Evolutionary conservation across 805 yeast species (phyloP).

Genomic region (Candida broadrunensis): DNA sequence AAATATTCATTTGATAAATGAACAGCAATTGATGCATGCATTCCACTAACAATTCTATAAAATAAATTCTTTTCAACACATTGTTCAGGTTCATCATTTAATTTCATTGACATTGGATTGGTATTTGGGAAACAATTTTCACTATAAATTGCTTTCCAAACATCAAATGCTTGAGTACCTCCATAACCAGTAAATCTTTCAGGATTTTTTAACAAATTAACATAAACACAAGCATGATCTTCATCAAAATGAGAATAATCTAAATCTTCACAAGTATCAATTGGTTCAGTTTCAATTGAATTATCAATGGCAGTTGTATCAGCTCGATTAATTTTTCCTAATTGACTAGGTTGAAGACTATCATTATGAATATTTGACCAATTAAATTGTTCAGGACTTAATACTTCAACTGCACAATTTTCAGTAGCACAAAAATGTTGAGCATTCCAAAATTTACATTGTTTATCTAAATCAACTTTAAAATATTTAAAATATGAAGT

Average conservation of each 20-base stretch:
- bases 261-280: constrained; percentile 40
- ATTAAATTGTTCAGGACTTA: constrained; percentile 62
- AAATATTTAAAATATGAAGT: constrained; percentile 87
- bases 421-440: constrained; percentile 81
- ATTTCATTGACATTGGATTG: constrained; percentile 31
- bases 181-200: constrained; percentile 96
- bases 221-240: constrained; percentile 72
- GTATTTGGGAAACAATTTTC: constrained; percentile 81
- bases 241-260: constrained; percentile 72
- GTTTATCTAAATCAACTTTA: constrained; percentile 75
- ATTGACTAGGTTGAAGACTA: constrained; percentile 67
- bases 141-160: constrained; percentile 89
- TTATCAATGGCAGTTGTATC: constrained; percentile 12
- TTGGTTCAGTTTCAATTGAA: constrained; percentile 6
- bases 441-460: constrained; percentile 85
- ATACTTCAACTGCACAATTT: constrained; percentile 84
- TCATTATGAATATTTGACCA: constrained; percentile 55
- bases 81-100: constrained; percentile 32
- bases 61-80: constrained; percentile 88
- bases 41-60: constrained; percentile 82
- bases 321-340: constrained; percentile 45
- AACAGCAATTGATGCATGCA: constrained; percentile 94
- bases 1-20: constrained; percentile 85
- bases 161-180: constrained; percentile 86
- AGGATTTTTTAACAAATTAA: constrained; percentile 83